A percentile compares a stretch with the other conserved stretches of the same genome.
Conservation (phyloP, 2,329 filamentous ascomycete genomes). For the Thelonectria olida region DNA sequence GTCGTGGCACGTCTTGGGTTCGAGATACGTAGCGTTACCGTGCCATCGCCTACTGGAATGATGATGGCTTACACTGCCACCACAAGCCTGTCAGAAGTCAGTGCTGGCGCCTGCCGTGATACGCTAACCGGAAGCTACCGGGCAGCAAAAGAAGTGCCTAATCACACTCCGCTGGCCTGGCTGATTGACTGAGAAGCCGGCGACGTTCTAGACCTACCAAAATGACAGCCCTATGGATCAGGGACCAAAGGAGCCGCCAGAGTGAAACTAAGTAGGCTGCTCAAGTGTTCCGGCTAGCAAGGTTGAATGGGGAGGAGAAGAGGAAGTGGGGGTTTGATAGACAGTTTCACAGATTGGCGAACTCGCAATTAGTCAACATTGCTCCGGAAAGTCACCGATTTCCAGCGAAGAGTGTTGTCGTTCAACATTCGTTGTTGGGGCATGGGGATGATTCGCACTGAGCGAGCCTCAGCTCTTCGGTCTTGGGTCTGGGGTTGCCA, state of each 20-base stretch:
- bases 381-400: too few relatives aligned
- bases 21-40: background rate
- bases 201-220: background rate
- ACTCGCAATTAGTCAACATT: too few relatives aligned
- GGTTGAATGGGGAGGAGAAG: too few relatives aligned
- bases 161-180: background rate
- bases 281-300: background rate
- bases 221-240: conserved; percentile 6
- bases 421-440: too few relatives aligned
- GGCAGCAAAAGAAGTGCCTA: background rate
- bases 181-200: background rate
- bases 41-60: background rate
- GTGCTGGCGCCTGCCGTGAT: background rate
- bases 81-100: background rate
- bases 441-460: too few relatives aligned
- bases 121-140: conserved; percentile 1
- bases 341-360: too few relatives aligned
- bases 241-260: background rate
- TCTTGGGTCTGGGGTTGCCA: too few relatives aligned
- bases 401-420: too few relatives aligned
- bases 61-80: conserved; percentile 9
- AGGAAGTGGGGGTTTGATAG: too few relatives aligned
- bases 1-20: background rate
- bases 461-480: too few relatives aligned
- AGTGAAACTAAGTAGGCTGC: background rate